Base-by-base conservation (phyloP, 441 rosid genomes). In the Adansonia rubrostipa region DNA sequence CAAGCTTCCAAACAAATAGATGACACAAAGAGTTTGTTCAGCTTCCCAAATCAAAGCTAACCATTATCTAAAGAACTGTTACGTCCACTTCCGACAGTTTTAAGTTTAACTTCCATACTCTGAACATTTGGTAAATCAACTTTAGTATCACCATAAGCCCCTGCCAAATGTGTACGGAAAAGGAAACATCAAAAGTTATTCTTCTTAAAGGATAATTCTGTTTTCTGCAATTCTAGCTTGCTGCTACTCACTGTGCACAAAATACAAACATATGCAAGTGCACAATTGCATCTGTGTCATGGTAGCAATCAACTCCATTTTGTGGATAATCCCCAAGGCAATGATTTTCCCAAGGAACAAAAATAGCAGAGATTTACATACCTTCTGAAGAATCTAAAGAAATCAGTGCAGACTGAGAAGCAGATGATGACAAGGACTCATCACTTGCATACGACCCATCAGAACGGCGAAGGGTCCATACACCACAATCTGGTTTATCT, bases 401-500 rank as follows among this genome's bases (percentile, higher is more conserved):
- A 10, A 85, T 78, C 67, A 71, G 89, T 42, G 84, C 73, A 76
- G 86, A 82, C 19, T 78, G 89, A 75, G 89, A 79, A 72, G 86
- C 79, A 79, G 89, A 82, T 40, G 81, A 87, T 58, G 86, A 85
- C 74, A 85, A 68, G 9, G 88, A 81, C 80, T 88, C 89, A 70
- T 90, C 94, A 86, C 88, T 89, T 48, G 85, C 88, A 87, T 77
- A 86, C 19, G 89, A 84, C 73, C 92, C 93, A 80, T 90, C 91
- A 28, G 87, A 87, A 81, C 88, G 89, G 40, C 85, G 88, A 80
- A 92, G 88, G 48, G 94, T 84, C 96, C 94, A 89, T 14, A 86
- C 90, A 77, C 87, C 85, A 62, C 93, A 91, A 77, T 92, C 94
- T 67, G 92, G 89, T 64, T 89, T 86, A 77, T 92, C 96, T 85